Base-by-base conservation (phyloP, 441 rosid genomes). In the Eutrema salsugineum region DNA sequence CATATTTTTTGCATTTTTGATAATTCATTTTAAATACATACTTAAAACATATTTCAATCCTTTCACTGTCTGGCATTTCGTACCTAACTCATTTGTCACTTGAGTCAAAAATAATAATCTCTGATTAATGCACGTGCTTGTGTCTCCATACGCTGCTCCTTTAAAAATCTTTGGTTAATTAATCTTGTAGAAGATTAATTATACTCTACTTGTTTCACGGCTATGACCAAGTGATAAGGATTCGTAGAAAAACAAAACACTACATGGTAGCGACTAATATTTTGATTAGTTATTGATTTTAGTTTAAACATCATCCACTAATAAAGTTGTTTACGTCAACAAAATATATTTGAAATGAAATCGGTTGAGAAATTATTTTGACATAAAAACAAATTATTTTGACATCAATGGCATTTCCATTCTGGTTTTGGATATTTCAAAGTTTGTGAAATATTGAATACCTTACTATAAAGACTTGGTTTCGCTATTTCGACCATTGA, bases 71-170 rank as follows among this genome's bases (percentile, higher is more conserved):
- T 44, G 17, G 11, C 32, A 47, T 47, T 55, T 35, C 8, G 27
- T 32, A 68, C 63, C 62, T 19, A 55, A 43, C 46, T 20, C n/a
- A 32, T 32, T 12, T 39, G 62, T 14, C 28, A 42, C 5, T 17
- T 30, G 53, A 28, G 42, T 40, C 47, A 38, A 51, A 33, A 11
- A 2, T 7, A 16, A 12, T 33, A 36, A 11, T 20, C 1, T 69
- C 24, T 43, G 9, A 10, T 57, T 7, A 24, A 69, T 19, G 36
- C 66, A 69, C 73, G 66, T 69, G 39, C 10, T 58, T 58, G 28
- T 8, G 17, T 51, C 50, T 27, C 39, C 17, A n/a, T 5, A 19
- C 36, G 14, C 17, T 51, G 38, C 38, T 66, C 49, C 38, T 65
- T 15, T 66, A 35, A 22, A 11, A 6, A 50, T 17, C 24, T 33